Evolutionary conservation across 2,329 filamentous ascomycete species (phyloP).

Genomic region (Trichoderma sp.): DNA sequence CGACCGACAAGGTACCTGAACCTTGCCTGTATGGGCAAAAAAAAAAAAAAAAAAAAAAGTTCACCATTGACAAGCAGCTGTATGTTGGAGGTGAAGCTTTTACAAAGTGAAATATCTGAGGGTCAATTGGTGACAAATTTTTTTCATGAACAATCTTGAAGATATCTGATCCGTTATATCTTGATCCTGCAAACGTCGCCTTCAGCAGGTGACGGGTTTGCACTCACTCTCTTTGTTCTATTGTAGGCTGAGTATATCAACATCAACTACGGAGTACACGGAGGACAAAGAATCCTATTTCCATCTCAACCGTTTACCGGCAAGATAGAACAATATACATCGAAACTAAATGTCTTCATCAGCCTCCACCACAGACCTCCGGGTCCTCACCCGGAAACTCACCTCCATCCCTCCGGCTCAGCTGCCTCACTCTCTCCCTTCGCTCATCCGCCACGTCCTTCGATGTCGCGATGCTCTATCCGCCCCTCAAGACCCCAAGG

Average conservation of each 20-base stretch:
- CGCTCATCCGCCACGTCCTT: constrained; percentile 64
- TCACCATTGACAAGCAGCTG: constrained; percentile 1
- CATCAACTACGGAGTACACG: neutral
- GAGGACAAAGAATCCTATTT: neutral
- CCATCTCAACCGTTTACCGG: neutral
- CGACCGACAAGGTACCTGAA: constrained; percentile 29
- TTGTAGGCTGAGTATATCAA: neutral
- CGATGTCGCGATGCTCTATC: constrained; percentile 66
- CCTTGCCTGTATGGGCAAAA: constrained; percentile 15
- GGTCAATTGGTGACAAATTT: constrained; percentile 9
- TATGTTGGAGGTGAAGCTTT: neutral
- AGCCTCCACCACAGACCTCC: constrained; percentile 59
- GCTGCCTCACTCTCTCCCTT: constrained; percentile 72
- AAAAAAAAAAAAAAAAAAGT: constrained; percentile 15
- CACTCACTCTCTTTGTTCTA: neutral
- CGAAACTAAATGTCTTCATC: constrained; percentile 10
- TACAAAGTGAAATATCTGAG: neutral
- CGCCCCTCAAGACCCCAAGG: constrained; percentile 60
- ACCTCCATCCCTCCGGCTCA: constrained; percentile 72
- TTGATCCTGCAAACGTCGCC: neutral
- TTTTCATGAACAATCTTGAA: neutral
- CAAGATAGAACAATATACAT: neutral
- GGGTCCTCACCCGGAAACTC: constrained; percentile 69
- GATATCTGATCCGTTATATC: neutral
- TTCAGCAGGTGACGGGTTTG: neutral